phyloP scores from a whole-genome alignment of 768 basidiomycete species.

The Solioccasus polychromus region DNA sequence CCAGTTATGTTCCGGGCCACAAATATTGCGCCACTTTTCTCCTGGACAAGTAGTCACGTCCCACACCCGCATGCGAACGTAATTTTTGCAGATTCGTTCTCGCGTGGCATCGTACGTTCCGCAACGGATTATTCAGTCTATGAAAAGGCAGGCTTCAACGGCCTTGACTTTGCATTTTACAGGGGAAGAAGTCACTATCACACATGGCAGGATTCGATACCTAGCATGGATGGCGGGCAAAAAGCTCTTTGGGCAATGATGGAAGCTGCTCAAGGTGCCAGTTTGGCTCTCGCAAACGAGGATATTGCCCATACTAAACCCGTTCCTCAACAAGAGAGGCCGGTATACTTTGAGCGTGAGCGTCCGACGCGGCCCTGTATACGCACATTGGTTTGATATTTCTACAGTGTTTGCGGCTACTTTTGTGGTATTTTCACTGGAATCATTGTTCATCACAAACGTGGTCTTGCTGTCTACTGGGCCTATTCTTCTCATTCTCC shows the following conservation, averaged over 20 bases:
- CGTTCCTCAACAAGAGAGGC: slow-evolving; percentile 22
- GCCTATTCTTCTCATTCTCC: slow-evolving; percentile 49
- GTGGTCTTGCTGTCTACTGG: slow-evolving; percentile 61
- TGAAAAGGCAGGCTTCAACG: slow-evolving; percentile 52
- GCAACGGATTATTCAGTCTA: slow-evolving; percentile 77
- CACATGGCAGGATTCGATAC: slow-evolving; percentile 67
- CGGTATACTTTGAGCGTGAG: slow-evolving; percentile 77
- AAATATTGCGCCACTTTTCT: slow-evolving; percentile 50
- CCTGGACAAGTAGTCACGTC: slow-evolving; percentile 47
- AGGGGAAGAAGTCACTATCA: slow-evolving; percentile 72
- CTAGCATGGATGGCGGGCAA: slow-evolving; percentile 52
- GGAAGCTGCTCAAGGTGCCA: slow-evolving; percentile 59
- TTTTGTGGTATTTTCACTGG: slow-evolving; percentile 54
- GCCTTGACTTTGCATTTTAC: slow-evolving; percentile 80
- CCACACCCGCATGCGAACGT: slow-evolving; percentile 73
- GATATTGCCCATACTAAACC: slow-evolving; percentile 27
- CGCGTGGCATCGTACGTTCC: slow-evolving; percentile 61
- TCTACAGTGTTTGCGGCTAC: slow-evolving; percentile 54
- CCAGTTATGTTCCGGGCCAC: slow-evolving; percentile 76
- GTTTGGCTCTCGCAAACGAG: slow-evolving; percentile 50
- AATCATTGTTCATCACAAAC: slow-evolving; percentile 51
- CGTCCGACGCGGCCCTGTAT: neutral
- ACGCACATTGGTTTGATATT: neutral
- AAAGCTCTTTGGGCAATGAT: slow-evolving; percentile 77
- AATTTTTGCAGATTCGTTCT: slow-evolving; percentile 66